Percentiles rank a stretch among this genome's conserved stretches.
These are phyloP conservation scores for Aspergillus calidoustus DNA, from an alignment of 2,329 filamentous ascomycete species.

Conservation along the genomic window DNA sequence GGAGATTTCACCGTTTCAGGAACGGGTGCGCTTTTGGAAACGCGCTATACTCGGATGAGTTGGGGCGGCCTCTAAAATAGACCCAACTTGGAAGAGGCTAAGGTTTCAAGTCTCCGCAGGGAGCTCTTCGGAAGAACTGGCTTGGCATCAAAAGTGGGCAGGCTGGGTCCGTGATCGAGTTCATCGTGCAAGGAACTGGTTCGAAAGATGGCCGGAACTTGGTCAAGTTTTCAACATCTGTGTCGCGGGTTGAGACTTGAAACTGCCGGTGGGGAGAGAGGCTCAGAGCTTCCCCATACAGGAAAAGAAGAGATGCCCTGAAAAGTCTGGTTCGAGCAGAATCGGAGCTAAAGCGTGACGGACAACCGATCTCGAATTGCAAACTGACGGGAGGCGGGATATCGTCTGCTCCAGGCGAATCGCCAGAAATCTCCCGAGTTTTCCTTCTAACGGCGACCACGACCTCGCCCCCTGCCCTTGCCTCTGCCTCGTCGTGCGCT, in stretches of 20 bases:
- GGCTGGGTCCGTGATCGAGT: conserved; percentile 6
- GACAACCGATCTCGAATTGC: not conserved
- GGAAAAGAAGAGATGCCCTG: conserved; percentile 8
- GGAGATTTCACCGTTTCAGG: conserved; percentile 30
- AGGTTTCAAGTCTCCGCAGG: conserved; percentile 23
- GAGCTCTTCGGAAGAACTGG: conserved; percentile 9
- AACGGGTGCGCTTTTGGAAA: conserved; percentile 19
- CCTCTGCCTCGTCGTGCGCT: conserved; percentile 21
- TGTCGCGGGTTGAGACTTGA: conserved; percentile 5
- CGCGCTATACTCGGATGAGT: conserved; percentile 14
- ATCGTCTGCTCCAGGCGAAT: not conserved
- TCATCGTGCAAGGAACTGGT: conserved; percentile 2
- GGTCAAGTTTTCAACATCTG: not conserved
- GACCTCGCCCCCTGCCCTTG: conserved; percentile 19
- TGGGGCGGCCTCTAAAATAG: conserved; percentile 23
- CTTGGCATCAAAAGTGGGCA: conserved; percentile 11
- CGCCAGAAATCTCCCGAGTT: not conserved
- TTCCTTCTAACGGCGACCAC: conserved; percentile 27
- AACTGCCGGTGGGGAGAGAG: conserved; percentile 7
- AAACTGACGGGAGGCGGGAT: not conserved
- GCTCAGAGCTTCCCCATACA: not conserved
- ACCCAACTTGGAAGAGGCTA: conserved; percentile 18
- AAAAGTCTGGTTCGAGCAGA: not conserved
- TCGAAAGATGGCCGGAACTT: not conserved
- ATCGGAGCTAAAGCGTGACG: not conserved